Evolutionary conservation across 176 grass and related monocot genomes (phyloP).

Genomic region (Triticum dicoccoides): DNA sequence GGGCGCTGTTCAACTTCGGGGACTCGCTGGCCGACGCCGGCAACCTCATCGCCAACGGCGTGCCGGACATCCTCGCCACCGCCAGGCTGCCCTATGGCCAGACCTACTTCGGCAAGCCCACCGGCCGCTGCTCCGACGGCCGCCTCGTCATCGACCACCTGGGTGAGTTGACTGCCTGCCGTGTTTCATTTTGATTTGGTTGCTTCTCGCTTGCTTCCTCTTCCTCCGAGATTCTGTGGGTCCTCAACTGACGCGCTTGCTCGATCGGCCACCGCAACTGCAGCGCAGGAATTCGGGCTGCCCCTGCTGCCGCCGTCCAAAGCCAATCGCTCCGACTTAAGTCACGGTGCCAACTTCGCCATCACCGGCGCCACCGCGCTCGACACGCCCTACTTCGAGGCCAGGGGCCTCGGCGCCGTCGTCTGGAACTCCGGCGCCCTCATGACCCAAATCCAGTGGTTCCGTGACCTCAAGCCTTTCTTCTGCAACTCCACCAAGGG

Average conservation of each 20-base stretch:
- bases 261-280: not conserved
- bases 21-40: slow-evolving; percentile 85
- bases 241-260: not conserved
- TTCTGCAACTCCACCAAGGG: slow-evolving; percentile 66
- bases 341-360: slow-evolving; percentile 82
- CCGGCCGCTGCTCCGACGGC: slow-evolving; percentile 84
- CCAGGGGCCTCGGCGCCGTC: slow-evolving; percentile 47
- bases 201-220: not conserved
- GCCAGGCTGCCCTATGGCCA: slow-evolving; percentile 64
- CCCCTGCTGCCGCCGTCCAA: slow-evolving; percentile 62
- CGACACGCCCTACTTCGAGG: slow-evolving; percentile 69
- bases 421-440: slow-evolving; percentile 82
- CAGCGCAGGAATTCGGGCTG: slow-evolving; percentile 54
- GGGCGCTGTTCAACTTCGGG: slow-evolving; percentile 84
- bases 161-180: slow-evolving; percentile 26
- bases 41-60: slow-evolving; percentile 64
- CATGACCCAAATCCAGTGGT: slow-evolving; percentile 90
- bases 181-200: not conserved
- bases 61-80: slow-evolving; percentile 51
- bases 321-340: slow-evolving; percentile 10
- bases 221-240: not conserved
- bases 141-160: slow-evolving; percentile 87
- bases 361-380: slow-evolving; percentile 86
- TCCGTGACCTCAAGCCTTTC: slow-evolving; percentile 73
- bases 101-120: slow-evolving; percentile 69